Base-by-base conservation (phyloP, 2,329 filamentous ascomycete species). In the Botrytis tulipae region DNA sequence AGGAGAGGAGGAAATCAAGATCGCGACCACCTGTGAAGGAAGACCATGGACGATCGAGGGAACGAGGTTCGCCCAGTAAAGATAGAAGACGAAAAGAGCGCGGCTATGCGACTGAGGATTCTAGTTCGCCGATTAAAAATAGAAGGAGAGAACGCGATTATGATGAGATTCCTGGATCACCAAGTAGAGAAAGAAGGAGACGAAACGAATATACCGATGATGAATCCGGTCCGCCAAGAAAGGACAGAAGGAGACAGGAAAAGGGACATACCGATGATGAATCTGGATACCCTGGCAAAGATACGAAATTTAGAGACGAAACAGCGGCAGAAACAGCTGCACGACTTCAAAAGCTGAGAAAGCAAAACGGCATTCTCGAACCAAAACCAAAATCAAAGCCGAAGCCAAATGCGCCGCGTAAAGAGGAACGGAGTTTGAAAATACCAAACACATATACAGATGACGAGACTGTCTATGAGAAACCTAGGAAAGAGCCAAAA, bases 11-110 rank as follows among this genome's bases (percentile, higher is more conserved):
- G 80, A 79, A 46, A 76, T 75, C 68, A 77, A 78, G 73, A 86
- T 85, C 79, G 86, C 86, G 73, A 84, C 91, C 75, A 85, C 92
- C 25, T 89, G 92, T 40, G 93, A 91, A 76, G 91, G 91, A 40
- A 89, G 90, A 0, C 82, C 91, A 22, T 83, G 92, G 77, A 91
- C 93, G 78, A 91, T 93, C 80, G 91, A 91, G 0, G 84, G 84
- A 84, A 82, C 82, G 79, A 87, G 78, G 22, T 20, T 70, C 68
- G 25, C 46, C 70, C 35, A 71, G 46, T 22, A 65, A 65, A 51
- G 70, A 71, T 20, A 65, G 70, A 37, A 65, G 48, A 40, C 63
- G 70, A 72, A 68, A 44, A 29, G 48, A 67, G 42, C 40, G 61
- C 46, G 70, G 63, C 18, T 59, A 69, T 60, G 44, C 63, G 37